Evolutionary conservation across 345 rosid species (phyloP).

Genomic region (Angophora floribunda): DNA sequence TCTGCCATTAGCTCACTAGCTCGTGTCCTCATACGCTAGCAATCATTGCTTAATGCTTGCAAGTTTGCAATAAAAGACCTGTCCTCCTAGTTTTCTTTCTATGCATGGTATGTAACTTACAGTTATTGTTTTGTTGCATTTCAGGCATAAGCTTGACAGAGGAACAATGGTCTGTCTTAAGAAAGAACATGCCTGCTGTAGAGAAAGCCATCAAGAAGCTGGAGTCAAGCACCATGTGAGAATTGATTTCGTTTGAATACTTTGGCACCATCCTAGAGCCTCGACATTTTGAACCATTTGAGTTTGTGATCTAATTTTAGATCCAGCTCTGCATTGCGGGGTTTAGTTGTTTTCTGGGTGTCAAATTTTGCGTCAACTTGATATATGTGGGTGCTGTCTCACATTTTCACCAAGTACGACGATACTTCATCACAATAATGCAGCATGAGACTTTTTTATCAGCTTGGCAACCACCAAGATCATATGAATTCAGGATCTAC

Average conservation of each 20-base stretch:
- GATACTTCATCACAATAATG: not conserved
- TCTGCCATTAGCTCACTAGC: not conserved
- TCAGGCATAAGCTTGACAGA: conserved; percentile 84
- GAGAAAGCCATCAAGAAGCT: conserved; percentile 66
- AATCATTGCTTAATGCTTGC: not conserved
- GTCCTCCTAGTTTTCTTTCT: not conserved
- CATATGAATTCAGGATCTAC: not conserved
- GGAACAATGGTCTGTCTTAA: conserved; percentile 72
- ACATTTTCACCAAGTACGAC: not conserved
- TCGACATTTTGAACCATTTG: not conserved
- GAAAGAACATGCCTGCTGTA: conserved; percentile 52
- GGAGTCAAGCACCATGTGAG: conserved; percentile 27
- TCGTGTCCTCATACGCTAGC: not conserved
- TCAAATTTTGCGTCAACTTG: not conserved
- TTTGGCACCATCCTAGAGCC: not conserved
- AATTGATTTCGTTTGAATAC: not conserved
- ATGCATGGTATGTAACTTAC: not conserved
- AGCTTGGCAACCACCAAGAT: not conserved
- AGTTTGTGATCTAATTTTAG: not conserved
- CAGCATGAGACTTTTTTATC: not conserved
- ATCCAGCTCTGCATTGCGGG: not conserved
- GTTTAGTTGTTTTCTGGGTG: not conserved
- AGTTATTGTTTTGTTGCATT: not conserved
- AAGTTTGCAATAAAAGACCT: not conserved
- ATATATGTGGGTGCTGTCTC: not conserved